phyloP scores from a whole-genome alignment of 2,329 filamentous ascomycete genomes.

The Trichoderma sp. region DNA sequence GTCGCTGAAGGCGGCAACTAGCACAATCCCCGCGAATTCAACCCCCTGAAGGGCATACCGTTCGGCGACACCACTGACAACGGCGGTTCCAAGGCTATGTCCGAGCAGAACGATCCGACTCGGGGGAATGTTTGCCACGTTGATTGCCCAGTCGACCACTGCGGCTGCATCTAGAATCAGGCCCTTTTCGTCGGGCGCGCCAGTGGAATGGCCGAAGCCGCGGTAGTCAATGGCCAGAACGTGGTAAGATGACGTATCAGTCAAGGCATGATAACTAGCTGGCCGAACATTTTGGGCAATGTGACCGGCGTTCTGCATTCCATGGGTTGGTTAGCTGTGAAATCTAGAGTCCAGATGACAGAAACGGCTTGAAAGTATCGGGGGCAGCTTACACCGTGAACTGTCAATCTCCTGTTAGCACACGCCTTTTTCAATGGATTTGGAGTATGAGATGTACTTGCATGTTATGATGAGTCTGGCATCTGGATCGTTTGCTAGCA shows the following conservation, averaged over 20 bases:
- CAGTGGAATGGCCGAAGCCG: slow-evolving; percentile 78
- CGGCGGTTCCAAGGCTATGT: slow-evolving; percentile 85
- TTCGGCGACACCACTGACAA: slow-evolving; percentile 71
- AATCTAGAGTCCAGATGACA: slow-evolving; percentile 28
- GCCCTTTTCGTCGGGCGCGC: slow-evolving; percentile 75
- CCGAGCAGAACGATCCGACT: slow-evolving; percentile 76
- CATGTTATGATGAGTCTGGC: slow-evolving; percentile 63
- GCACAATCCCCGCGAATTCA: slow-evolving; percentile 75
- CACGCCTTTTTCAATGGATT: neutral
- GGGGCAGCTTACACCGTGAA: slow-evolving; percentile 58
- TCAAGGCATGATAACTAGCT: slow-evolving; percentile 72
- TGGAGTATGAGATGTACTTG: slow-evolving; percentile 35
- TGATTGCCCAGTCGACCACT: slow-evolving; percentile 68
- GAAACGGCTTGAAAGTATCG: neutral
- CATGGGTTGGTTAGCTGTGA: slow-evolving; percentile 23
- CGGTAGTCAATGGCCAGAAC: slow-evolving; percentile 89
- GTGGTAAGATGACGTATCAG: slow-evolving; percentile 71
- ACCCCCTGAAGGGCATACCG: slow-evolving; percentile 59
- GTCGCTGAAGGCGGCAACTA: slow-evolving; percentile 77
- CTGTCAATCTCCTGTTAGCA: slow-evolving; percentile 33
- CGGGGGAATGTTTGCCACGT: slow-evolving; percentile 61
- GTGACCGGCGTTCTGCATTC: slow-evolving; percentile 73
- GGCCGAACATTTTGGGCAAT: slow-evolving; percentile 76
- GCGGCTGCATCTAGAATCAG: slow-evolving; percentile 76
- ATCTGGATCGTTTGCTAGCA: slow-evolving; percentile 62